Evolutionary conservation across 2,329 filamentous ascomycete genomes (phyloP).

Genomic region (Penicillium occitanis): DNA sequence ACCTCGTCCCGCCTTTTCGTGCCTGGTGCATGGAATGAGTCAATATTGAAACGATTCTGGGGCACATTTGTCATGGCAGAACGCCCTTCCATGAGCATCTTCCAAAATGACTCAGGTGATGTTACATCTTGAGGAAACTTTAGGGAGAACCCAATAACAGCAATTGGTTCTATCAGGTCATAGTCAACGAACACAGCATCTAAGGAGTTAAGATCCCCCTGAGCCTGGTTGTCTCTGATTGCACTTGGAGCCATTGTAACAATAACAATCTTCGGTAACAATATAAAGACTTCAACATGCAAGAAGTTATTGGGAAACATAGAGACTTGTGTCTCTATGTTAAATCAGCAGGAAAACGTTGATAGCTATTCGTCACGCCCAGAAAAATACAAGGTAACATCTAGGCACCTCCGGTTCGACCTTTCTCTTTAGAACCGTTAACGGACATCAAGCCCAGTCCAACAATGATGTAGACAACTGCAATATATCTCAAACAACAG

Average conservation of each 20-base stretch:
- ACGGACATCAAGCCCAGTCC: background rate
- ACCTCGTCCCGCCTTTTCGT: background rate
- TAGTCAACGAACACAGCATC: background rate
- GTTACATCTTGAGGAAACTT: conserved; percentile 22
- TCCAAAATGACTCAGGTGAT: conserved; percentile 20
- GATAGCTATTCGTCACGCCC: background rate
- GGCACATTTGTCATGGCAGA: conserved; percentile 17
- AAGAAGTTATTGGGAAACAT: background rate
- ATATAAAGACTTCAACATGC: background rate
- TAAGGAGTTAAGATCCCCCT: background rate
- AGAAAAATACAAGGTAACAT: background rate
- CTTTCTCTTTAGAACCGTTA: background rate
- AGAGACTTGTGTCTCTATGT: background rate
- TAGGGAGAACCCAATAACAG: conserved; percentile 22
- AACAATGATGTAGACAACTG: background rate
- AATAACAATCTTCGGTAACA: background rate
- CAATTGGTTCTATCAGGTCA: conserved; percentile 14
- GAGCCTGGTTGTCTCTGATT: background rate
- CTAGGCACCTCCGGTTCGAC: background rate
- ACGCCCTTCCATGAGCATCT: conserved; percentile 22
- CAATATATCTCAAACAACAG: background rate
- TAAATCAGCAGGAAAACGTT: background rate
- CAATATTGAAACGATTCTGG: conserved; percentile 2
- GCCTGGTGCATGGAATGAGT: conserved; percentile 1
- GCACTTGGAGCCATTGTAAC: background rate